phyloP scores from a whole-genome alignment of 2,329 filamentous ascomycete genomes.

The Allantophomopsis cytisporea region DNA sequence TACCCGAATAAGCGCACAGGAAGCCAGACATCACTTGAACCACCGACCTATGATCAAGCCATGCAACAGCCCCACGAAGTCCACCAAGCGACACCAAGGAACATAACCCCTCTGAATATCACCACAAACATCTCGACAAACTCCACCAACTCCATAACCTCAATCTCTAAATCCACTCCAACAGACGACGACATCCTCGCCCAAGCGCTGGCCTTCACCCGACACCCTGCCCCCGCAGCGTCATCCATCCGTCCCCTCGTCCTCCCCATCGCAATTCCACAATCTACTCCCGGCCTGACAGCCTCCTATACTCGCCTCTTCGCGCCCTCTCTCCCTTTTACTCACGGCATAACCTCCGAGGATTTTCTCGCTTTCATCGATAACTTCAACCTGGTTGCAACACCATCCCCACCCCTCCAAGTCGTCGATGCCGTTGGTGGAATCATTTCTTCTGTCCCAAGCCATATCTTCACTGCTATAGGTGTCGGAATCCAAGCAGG shows the following conservation, averaged over 20 bases:
- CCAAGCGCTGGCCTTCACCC: conserved; percentile 1
- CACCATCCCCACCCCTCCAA: conserved; percentile 16
- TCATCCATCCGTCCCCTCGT: not conserved
- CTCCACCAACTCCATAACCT: no score
- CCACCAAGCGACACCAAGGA: no score
- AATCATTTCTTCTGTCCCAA: conserved; percentile 15
- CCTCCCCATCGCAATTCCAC: conserved; percentile 5
- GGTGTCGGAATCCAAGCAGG: conserved; percentile 9
- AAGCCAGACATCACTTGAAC: no score
- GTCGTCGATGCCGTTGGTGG: conserved; percentile 12
- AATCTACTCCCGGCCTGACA: conserved; percentile 1
- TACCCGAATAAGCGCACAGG: no score
- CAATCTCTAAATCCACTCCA: no score
- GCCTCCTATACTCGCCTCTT: conserved; percentile 16
- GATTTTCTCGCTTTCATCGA: conserved; percentile 22
- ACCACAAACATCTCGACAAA: no score
- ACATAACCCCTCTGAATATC: no score
- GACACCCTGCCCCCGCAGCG: not conserved
- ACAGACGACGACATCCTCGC: no score
- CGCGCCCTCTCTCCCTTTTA: conserved; percentile 9
- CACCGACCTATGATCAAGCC: no score
- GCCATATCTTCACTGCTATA: conserved; percentile 4
- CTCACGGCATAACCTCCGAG: conserved; percentile 9
- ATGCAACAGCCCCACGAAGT: no score
- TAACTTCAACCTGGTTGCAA: conserved; percentile 20